Evolutionary conservation across 2,329 filamentous ascomycete species (phyloP), one percentile per base, ranked within the genome.

Genomic region (Colletotrichum sp.): DNA sequence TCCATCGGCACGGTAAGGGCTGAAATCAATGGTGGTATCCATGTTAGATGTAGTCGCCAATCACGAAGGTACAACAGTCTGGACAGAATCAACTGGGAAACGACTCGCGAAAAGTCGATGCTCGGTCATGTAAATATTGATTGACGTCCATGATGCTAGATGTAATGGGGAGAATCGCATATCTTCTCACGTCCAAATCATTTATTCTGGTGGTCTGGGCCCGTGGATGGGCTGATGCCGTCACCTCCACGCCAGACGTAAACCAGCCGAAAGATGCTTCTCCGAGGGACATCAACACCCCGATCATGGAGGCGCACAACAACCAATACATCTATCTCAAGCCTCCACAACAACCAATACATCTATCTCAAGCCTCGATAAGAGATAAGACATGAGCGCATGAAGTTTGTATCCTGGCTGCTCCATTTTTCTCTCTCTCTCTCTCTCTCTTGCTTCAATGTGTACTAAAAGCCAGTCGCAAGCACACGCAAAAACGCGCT

Each of bases 1-100:
- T 52, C 90, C 90, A 83, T 92, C 90, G 6, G 87, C 72, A 73
- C 90, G 84, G 80, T 92, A 92, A 2, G 90, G 90, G 28, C 89
- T 91, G 80, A 91, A 91, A 71, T 90, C 87, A 77, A 88, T 85
- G 3, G 86, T 81, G 3, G 79, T 79, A 66, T 82, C 81, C 82
- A 83, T 83, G 16, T 55, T 63, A n/a, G n/a, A 9, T 12, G 30
- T 28, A 16, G 44, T 21, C 24, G 18, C 10, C 30, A 63, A n/a
- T 5, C 8, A 60, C n/a, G 66, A 16, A 66, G 63, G 36, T 66
- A 52, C n/a, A 52, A 52, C 12, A 52, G 8, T 24, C n/a, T 52
- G n/a, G 44, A 52, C n/a, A 52, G 12, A 52, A 52, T 52, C n/a
- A 52, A 52, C 44, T 24, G n/a, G 44, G n/a, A 21, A 52, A 52